Percentiles rank a stretch among this genome's conserved stretches.
These are phyloP conservation scores for Pleurotus ostreatus DNA, from an alignment of 768 basidiomycete species.

Conservation along the genomic window DNA sequence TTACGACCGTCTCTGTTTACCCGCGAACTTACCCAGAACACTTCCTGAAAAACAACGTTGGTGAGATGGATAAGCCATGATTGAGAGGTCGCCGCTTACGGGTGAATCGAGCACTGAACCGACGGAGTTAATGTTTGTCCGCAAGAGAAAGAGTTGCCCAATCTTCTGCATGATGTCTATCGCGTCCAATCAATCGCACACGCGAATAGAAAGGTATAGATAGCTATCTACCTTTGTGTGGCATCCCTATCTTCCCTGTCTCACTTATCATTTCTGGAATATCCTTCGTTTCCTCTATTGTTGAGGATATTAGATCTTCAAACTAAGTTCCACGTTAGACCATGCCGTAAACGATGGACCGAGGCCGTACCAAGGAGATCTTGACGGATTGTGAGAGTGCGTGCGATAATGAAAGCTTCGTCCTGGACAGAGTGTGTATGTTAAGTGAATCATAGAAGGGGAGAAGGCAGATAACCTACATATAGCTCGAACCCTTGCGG, in stretches of 20 bases:
- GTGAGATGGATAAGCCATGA: too few relatives aligned
- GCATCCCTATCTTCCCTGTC: constrained; percentile 91
- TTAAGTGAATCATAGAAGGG: background rate
- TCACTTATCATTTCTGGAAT: constrained; percentile 91
- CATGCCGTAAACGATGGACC: background rate
- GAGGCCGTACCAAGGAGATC: constrained; percentile 70
- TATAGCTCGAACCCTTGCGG: constrained; percentile 91
- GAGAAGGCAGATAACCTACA: constrained; percentile 50
- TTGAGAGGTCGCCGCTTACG: constrained; percentile 38
- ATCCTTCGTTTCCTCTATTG: constrained; percentile 95
- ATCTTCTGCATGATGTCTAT: constrained; percentile 97
- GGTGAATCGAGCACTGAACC: constrained; percentile 97
- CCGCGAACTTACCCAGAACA: constrained; percentile 75
- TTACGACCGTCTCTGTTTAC: background rate
- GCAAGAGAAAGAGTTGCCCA: constrained; percentile 87
- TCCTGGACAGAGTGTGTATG: constrained; percentile 47
- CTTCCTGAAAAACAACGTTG: constrained; percentile 50
- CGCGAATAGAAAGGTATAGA: constrained; percentile 6
- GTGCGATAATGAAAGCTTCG: constrained; percentile 91
- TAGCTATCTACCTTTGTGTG: constrained; percentile 59
- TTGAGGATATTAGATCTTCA: constrained; percentile 86
- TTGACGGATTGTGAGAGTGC: constrained; percentile 96
- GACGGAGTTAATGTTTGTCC: constrained; percentile 93
- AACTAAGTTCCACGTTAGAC: constrained; percentile 44
- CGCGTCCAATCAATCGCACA: background rate